These are phyloP conservation scores for Colletotrichum chrysophilum DNA, from an alignment of 2,329 filamentous ascomycete genomes.

Conservation along the genomic window DNA sequence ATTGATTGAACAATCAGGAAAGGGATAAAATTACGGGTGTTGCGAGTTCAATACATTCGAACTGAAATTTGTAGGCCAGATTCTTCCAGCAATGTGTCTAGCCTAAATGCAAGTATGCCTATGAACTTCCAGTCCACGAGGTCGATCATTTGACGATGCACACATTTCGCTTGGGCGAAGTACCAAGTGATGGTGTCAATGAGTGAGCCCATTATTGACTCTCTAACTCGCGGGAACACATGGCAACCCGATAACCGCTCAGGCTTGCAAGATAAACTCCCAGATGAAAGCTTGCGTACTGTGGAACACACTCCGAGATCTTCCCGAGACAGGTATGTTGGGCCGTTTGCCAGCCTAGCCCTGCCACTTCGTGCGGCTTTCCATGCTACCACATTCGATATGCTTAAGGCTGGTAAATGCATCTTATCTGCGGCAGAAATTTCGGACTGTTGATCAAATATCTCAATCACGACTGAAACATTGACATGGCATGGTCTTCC, in stretches of 20 bases:
- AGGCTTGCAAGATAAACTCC: neutral
- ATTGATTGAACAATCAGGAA: rapidly evolving
- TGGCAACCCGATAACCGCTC: neutral
- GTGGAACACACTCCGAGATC: neutral
- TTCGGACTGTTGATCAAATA: neutral
- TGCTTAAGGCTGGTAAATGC: neutral
- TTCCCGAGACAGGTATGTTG: neutral
- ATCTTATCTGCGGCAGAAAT: neutral
- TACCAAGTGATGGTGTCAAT: neutral
- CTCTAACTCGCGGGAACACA: neutral
- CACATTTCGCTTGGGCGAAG: neutral
- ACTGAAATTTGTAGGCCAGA: neutral
- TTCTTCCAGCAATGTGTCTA: neutral
- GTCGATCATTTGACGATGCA: neutral
- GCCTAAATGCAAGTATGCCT: neutral
- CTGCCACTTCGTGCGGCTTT: neutral
- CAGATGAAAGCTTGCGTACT: neutral
- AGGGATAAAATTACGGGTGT: rapidly evolving
- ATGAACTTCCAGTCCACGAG: neutral
- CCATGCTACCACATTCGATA: neutral
- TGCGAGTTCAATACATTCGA: rapidly evolving
- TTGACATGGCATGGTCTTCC: neutral
- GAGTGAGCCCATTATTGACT: neutral
- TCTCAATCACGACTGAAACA: neutral
- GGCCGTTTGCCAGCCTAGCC: neutral